Base-by-base conservation (phyloP, 129 eudicot genomes). In the Calendula officinalis region DNA sequence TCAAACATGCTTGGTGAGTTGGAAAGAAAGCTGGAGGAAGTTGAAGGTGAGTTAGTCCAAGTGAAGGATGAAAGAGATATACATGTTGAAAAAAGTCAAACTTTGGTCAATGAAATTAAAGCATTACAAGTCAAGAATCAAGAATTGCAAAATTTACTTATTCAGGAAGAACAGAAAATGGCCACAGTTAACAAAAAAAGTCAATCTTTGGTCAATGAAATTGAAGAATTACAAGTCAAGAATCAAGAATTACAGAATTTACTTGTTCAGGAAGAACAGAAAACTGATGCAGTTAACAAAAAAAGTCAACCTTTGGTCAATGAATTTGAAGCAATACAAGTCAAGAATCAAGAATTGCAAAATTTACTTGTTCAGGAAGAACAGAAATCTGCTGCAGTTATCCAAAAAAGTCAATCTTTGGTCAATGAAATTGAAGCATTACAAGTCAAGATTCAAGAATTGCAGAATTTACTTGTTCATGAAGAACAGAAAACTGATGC, bases 401-500 rank as follows among this genome's bases (percentile, higher is more conserved):
- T n/a, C n/a, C n/a, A n/a, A n/a, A n/a, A n/a, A n/a, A n/a, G n/a
- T n/a, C n/a, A n/a, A n/a, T n/a, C n/a, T n/a, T n/a, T n/a, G n/a
- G n/a, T n/a, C n/a, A n/a, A n/a, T n/a, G n/a, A n/a, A n/a, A n/a
- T n/a, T n/a, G n/a, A n/a, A n/a, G n/a, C n/a, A n/a, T n/a, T n/a
- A n/a, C n/a, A n/a, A n/a, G n/a, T n/a, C n/a, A n/a, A n/a, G n/a
- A n/a, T n/a, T n/a, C n/a, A n/a, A n/a, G n/a, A n/a, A n/a, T n/a
- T n/a, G n/a, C n/a, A n/a, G n/a, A n/a, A n/a, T n/a, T n/a, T n/a
- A n/a, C n/a, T n/a, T n/a, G n/a, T n/a, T n/a, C n/a, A n/a, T n/a
- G 98, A 87, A 70, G 96, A 91, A 71, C 95, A 87, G 67, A 91
- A 84, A 65, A 73, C 88, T 49, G 86, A 83, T 67, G 71, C 95